phyloP scores from a whole-genome alignment of 2,329 filamentous ascomycete species.

The Lachnellula occidentalis region DNA sequence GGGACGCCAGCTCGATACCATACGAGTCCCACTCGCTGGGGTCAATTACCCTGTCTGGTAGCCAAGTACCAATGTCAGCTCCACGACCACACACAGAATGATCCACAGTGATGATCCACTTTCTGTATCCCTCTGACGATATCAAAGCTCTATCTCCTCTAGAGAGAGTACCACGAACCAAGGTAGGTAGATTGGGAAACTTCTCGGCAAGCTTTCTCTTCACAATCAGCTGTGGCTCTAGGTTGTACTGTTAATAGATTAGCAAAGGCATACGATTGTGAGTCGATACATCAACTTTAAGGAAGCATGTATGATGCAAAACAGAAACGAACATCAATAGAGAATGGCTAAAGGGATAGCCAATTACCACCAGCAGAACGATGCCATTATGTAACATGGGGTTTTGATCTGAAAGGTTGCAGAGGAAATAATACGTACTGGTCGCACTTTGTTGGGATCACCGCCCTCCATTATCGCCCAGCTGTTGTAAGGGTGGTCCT shows the following conservation, averaged over 20 bases:
- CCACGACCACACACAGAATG: conserved; percentile 20
- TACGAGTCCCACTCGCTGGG: conserved; percentile 21
- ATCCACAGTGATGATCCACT: conserved; percentile 20
- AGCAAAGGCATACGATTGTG: no score
- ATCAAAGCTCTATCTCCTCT: neutral
- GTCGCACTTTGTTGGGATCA: neutral
- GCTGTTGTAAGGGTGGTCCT: conserved; percentile 16
- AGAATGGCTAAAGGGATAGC: neutral
- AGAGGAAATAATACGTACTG: neutral
- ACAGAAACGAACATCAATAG: neutral
- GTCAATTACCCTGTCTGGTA: conserved; percentile 10
- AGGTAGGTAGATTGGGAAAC: conserved; percentile 1
- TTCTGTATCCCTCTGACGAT: conserved; percentile 6
- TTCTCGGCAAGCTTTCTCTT: conserved; percentile 3
- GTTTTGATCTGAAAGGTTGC: no score
- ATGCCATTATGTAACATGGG: no score
- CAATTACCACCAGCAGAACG: no score
- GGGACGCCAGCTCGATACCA: conserved; percentile 22
- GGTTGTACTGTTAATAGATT: conserved; percentile 2
- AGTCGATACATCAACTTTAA: no score
- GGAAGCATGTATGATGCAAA: no score
- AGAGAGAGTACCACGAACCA: neutral
- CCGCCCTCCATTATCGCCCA: conserved; percentile 11
- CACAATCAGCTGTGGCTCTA: conserved; percentile 16
- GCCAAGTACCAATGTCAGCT: conserved; percentile 16